Evolutionary conservation across 2,329 filamentous ascomycete species (phyloP).

Genomic region (Fusarium redolens): DNA sequence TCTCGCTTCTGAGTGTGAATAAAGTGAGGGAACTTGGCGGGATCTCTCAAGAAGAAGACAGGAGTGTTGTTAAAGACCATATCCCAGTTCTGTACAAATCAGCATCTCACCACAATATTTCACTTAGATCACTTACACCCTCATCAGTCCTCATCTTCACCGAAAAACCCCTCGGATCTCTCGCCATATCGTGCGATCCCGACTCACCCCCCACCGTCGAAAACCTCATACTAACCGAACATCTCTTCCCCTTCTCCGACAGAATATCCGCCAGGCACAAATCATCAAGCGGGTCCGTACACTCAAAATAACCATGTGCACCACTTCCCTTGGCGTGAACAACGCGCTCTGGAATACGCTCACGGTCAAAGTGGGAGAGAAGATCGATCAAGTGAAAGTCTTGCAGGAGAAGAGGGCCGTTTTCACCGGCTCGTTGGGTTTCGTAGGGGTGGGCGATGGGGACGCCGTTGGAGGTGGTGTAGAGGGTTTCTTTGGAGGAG

Average conservation of each 20-base stretch:
- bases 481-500: constrained; percentile 56
- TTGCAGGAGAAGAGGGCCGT: constrained; percentile 67
- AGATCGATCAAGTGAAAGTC: constrained; percentile 73
- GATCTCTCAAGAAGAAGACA: constrained; percentile 80
- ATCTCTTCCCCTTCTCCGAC: constrained; percentile 74
- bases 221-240: constrained; percentile 74
- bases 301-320: constrained; percentile 65
- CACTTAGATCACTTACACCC: background rate
- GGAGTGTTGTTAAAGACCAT: constrained; percentile 66
- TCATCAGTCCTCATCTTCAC: constrained; percentile 75
- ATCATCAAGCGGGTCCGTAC: constrained; percentile 61
- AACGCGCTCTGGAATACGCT: constrained; percentile 70
- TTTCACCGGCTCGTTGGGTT: constrained; percentile 65
- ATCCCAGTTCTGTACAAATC: background rate
- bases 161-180: constrained; percentile 78
- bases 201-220: constrained; percentile 81
- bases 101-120: background rate
- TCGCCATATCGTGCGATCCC: constrained; percentile 76
- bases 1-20: constrained; percentile 83
- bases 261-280: constrained; percentile 65
- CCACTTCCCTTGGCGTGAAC: constrained; percentile 71
- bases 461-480: constrained; percentile 67
- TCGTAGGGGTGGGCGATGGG: constrained; percentile 70
- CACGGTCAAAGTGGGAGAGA: constrained; percentile 69
- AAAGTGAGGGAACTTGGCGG: constrained; percentile 78